A percentile compares a stretch with the other conserved stretches of the same genome.
phyloP scores from a whole-genome alignment of 352 stramenopile species.

The Phytophthora tubulina region DNA sequence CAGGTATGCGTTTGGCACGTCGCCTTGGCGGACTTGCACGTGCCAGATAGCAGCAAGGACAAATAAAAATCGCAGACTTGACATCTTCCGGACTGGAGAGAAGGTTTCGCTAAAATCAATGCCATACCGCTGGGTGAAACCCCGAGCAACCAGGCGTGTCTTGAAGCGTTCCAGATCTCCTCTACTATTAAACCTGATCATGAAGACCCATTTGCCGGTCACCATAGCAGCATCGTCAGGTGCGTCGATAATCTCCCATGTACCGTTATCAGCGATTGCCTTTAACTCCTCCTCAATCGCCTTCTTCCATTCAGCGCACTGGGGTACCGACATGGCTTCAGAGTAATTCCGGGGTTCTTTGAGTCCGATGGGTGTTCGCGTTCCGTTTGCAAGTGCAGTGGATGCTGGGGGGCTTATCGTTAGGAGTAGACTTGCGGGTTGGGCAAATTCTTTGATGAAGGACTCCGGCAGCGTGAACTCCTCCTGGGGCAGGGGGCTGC shows the following conservation, averaged over 20 bases:
- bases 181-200: neutral
- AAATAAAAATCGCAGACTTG: neutral
- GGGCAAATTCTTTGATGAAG: no score
- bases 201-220: neutral
- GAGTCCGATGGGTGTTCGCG: no score
- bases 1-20: neutral
- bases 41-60: neutral
- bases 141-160: neutral
- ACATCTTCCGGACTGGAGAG: neutral
- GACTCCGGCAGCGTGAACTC: no score
- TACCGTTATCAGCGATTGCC: neutral
- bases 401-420: no score
- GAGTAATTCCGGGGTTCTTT: no score
- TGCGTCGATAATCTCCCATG: neutral
- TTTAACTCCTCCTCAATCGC: neutral
- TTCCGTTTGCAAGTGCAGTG: no score
- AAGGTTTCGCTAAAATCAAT: neutral
- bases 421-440: no score
- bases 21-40: neutral
- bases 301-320: neutral
- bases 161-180: conserved; percentile 12
- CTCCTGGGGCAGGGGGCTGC: no score
- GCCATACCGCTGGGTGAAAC: neutral
- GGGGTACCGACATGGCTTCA: neutral
- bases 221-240: no score